Percentiles rank a stretch among this genome's conserved stretches.
Evolutionary conservation across 306 rosid genomes (phyloP).

Genomic region (Lupinus albus): DNA sequence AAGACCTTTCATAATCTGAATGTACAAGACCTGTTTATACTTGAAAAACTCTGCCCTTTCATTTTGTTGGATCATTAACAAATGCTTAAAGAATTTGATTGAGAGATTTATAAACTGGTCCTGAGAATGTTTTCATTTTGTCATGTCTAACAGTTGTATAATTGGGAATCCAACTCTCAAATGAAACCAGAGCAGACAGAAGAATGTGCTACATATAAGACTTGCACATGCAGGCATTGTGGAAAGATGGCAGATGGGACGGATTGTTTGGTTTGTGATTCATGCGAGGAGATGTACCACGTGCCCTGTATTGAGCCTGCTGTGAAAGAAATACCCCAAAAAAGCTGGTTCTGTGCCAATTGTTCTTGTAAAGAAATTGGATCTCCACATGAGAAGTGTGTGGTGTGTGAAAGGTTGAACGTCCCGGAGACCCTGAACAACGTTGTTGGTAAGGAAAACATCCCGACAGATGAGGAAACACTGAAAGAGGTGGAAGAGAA

Average conservation of each 20-base stretch:
- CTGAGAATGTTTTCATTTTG: conserved; percentile 40
- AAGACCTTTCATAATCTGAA: background rate
- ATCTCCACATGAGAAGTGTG: conserved; percentile 72
- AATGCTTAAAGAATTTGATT: conserved; percentile 34
- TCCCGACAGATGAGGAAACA: conserved; percentile 51
- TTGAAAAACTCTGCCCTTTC: conserved; percentile 33
- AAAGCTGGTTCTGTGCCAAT: conserved; percentile 81
- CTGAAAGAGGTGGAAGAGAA: conserved; percentile 51
- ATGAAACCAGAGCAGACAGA: conserved; percentile 64
- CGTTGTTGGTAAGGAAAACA: conserved; percentile 48
- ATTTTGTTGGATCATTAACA: too few relatives aligned
- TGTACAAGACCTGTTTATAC: conserved; percentile 30
- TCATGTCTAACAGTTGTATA: conserved; percentile 50
- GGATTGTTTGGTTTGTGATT: conserved; percentile 88
- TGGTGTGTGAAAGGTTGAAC: conserved; percentile 74
- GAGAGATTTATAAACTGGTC: conserved; percentile 20
- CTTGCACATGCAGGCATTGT: conserved; percentile 70
- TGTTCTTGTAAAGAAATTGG: conserved; percentile 65
- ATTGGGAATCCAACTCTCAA: conserved; percentile 57
- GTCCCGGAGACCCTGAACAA: conserved; percentile 41
- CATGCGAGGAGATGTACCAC: conserved; percentile 93
- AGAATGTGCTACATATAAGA: conserved; percentile 46
- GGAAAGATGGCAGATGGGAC: conserved; percentile 73
- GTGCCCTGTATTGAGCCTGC: conserved; percentile 86
- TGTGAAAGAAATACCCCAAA: conserved; percentile 71